Conservation (phyloP, 306 rosid genomes). For the Lathyrus tuberosus region DNA sequence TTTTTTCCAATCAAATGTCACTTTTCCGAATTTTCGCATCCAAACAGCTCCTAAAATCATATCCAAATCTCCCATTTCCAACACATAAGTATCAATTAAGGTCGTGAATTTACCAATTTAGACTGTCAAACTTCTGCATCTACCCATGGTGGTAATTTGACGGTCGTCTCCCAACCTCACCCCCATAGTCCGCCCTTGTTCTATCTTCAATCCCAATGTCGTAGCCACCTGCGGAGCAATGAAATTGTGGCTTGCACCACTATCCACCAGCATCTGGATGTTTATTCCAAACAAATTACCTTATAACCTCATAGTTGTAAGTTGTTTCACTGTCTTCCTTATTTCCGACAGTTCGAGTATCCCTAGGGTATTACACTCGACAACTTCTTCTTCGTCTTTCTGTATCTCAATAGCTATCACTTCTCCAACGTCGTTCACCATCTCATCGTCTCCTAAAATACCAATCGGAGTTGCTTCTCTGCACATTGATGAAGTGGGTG, state of each 20-base stretch:
- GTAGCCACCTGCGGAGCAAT: neutral
- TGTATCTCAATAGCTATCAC: neutral
- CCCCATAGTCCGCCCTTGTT: neutral
- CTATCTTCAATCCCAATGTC: neutral
- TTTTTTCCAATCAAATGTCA: too few species aligned
- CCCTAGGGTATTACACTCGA: too few species aligned
- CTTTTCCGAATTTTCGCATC: too few species aligned
- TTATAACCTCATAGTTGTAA: neutral
- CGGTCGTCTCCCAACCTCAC: neutral
- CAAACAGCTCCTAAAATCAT: too few species aligned
- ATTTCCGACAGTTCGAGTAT: neutral
- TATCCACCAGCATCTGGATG: neutral
- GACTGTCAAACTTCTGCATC: neutral
- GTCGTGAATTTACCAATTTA: neutral
- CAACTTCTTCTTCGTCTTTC: too few species aligned
- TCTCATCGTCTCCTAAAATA: neutral
- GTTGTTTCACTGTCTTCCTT: neutral
- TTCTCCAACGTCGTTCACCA: neutral
- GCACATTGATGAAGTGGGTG: too few species aligned
- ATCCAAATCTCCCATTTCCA: neutral
- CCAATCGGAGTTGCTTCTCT: neutral
- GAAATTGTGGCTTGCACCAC: neutral
- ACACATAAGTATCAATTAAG: neutral
- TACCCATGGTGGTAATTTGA: neutral
- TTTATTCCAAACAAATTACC: neutral